phyloP scores from a whole-genome alignment of 345 rosid genomes.

The Linum trigynum region DNA sequence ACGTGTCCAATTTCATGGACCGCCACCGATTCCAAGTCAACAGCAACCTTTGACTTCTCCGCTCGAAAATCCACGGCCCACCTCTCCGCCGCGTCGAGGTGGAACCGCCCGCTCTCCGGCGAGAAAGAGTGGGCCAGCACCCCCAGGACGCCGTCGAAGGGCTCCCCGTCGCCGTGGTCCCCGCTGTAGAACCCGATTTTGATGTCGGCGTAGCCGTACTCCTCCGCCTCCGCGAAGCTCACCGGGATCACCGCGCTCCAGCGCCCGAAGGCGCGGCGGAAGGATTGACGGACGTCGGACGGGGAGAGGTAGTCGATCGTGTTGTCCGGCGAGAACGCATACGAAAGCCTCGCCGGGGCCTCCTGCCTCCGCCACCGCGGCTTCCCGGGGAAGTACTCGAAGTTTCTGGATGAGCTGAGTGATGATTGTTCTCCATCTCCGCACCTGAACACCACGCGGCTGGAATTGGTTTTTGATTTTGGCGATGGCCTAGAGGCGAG shows the following conservation, averaged over 20 bases:
- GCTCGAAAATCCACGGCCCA: slow-evolving; percentile 58
- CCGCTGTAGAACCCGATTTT: slow-evolving; percentile 53
- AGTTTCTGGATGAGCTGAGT: slow-evolving; percentile 38
- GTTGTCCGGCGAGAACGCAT: slow-evolving; percentile 44
- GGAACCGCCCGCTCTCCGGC: slow-evolving; percentile 76
- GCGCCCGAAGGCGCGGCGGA: slow-evolving; percentile 47
- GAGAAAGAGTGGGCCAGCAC: slow-evolving; percentile 83
- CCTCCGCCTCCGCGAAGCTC: slow-evolving; percentile 42
- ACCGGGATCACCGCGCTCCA: slow-evolving; percentile 81
- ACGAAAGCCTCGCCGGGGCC: slow-evolving; percentile 45
- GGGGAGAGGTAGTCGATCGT: slow-evolving; percentile 46
- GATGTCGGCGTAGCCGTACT: slow-evolving; percentile 42
- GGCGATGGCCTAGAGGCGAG: slow-evolving; percentile 29
- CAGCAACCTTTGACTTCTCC: slow-evolving; percentile 44
- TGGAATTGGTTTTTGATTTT: slow-evolving; percentile 28
- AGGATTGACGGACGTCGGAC: slow-evolving; percentile 35
- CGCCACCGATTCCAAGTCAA: slow-evolving; percentile 91
- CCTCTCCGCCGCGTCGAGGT: slow-evolving; percentile 67
- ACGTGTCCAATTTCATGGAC: slow-evolving; percentile 93
- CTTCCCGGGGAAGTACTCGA: slow-evolving; percentile 54
- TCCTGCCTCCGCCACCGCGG: slow-evolving; percentile 50
- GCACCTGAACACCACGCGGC: slow-evolving; percentile 55
- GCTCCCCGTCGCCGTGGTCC: slow-evolving; percentile 75
- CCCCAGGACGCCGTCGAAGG: slow-evolving; percentile 86
- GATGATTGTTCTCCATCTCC: slow-evolving; percentile 54